Evolutionary conservation across 2,329 filamentous ascomycete genomes (phyloP), one percentile per base, ranked within the genome.

Genomic region (Bisporella sp.): DNA sequence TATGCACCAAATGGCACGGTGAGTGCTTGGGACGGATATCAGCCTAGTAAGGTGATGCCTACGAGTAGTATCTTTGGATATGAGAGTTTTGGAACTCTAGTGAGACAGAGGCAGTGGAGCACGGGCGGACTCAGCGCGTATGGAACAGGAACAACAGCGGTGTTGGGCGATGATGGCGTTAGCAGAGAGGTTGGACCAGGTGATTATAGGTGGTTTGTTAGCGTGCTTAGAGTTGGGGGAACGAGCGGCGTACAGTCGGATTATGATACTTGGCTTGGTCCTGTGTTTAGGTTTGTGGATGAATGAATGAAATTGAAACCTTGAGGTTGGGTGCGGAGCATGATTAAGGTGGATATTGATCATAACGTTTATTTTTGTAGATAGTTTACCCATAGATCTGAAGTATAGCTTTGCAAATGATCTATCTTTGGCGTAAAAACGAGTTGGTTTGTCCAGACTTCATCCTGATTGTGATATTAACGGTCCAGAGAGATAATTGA

Each of bases 211-310:
- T 48, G 46, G 41, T 50, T 49, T 39, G 49, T 47, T 12, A 52
- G 48, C 40, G 51, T 52, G 6, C 48, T 56, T 30, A 54, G 47
- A 30, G 49, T 41, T 45, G 51, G 54, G 29, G 54, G 54, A 37
- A 47, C 28, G 7, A 37, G 33, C 11, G 46, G 49, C 7, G 41
- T 41, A 21, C 12, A 41, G 28, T 41, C 44, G 28, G 51, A 54
- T 48, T 51, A 51, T 47, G 51, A 56, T 48, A 54, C 54, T 40
- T 56, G 51, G 54, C 44, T 56, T 35, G 54, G 54, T 6, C 54
- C 54, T 37, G 35, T 37, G 8, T 37, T 37, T n/a, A 37, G 35
- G 35, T 37, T 37, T n/a, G n/a, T n/a, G 35, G 4, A 21, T 21
- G 21, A 21, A 21, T 21, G 21, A 21, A 21, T 21, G 21, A 21